Percentiles rank a stretch among this genome's conserved stretches.
These are phyloP conservation scores for Xanthoconium separans DNA, from an alignment of 1,284 basidiomycete genomes.

Conservation along the genomic window DNA sequence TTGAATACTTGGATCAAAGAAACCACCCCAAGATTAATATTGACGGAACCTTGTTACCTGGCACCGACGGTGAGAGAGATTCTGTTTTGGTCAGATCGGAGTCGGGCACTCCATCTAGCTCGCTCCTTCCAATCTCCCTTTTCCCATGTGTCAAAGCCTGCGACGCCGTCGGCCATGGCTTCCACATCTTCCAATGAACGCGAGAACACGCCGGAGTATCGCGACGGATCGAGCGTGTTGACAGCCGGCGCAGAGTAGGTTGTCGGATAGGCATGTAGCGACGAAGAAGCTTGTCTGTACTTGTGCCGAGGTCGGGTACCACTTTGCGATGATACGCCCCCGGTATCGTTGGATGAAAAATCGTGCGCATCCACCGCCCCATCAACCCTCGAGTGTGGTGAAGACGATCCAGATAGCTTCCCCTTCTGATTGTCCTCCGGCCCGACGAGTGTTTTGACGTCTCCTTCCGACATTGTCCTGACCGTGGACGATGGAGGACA, in stretches of 20 bases:
- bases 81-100: slow-evolving; percentile 38
- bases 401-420: slow-evolving; percentile 33
- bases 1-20: slow-evolving; percentile 1
- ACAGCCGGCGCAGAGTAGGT: slow-evolving; percentile 30
- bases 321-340: slow-evolving; percentile 36
- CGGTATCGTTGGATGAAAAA: slow-evolving; percentile 57
- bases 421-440: slow-evolving; percentile 31
- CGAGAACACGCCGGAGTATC: slow-evolving; percentile 4
- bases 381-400: slow-evolving; percentile 34
- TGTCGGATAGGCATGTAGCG: slow-evolving; percentile 39
- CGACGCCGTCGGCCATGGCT: slow-evolving; percentile 37
- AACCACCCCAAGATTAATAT: slow-evolving; percentile 8
- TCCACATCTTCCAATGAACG: slow-evolving; percentile 1
- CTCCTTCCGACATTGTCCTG: slow-evolving; percentile 32
- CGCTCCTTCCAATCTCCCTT: slow-evolving; percentile 51
- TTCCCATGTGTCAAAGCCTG: slow-evolving; percentile 45
- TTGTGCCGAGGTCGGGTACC: slow-evolving; percentile 34
- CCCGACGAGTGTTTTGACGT: slow-evolving; percentile 27
- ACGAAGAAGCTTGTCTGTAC: slow-evolving; percentile 43
- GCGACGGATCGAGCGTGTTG: slow-evolving; percentile 29
- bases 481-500: slow-evolving; percentile 36
- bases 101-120: slow-evolving; percentile 43
- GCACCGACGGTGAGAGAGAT: slow-evolving; percentile 12
- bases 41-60: too few relatives aligned
- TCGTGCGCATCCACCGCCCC: slow-evolving; percentile 45